Conservation (phyloP, 208 protist species). For the Trypanosoma scelopori region DNA sequence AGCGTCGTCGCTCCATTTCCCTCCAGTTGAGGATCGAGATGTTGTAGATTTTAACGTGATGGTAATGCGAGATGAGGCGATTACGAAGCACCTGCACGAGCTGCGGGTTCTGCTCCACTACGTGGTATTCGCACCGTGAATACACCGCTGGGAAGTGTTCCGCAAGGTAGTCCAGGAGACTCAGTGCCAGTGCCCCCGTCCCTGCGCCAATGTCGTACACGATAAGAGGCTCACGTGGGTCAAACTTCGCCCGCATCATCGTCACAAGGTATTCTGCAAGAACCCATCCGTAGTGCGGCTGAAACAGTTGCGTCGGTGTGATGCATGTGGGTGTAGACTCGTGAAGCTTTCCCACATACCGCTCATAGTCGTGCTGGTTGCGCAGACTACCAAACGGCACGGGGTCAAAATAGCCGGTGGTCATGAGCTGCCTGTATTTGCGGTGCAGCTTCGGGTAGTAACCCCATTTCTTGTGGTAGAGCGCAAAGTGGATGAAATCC, state of each 20-base stretch:
- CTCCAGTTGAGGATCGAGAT: conserved; percentile 83
- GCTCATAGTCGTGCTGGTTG: conserved; percentile 84
- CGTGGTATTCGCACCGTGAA: conserved; percentile 78
- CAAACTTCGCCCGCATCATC: conserved; percentile 77
- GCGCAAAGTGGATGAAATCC: conserved; percentile 85
- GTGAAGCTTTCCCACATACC: conserved; percentile 68
- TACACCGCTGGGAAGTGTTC: conserved; percentile 86
- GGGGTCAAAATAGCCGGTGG: conserved; percentile 84
- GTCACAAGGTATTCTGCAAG: conserved; percentile 85
- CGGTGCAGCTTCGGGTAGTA: conserved; percentile 88
- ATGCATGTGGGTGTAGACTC: conserved; percentile 74
- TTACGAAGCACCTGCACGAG: conserved; percentile 72
- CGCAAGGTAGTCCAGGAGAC: conserved; percentile 79
- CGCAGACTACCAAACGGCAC: conserved; percentile 77
- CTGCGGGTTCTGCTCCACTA: conserved; percentile 77
- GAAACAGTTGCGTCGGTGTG: conserved; percentile 84
- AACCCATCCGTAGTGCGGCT: conserved; percentile 88
- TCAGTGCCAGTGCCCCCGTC: conserved; percentile 74
- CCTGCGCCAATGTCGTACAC: conserved; percentile 90
- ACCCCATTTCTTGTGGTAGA: conserved; percentile 87
- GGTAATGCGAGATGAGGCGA: conserved; percentile 75
- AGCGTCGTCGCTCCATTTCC: conserved; percentile 67
- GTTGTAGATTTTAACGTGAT: conserved; percentile 77
- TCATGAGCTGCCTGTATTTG: conserved; percentile 87
- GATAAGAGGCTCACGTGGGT: conserved; percentile 81